phyloP scores from a whole-genome alignment of 768 basidiomycete species.

The Artomyces pyxidatus region DNA sequence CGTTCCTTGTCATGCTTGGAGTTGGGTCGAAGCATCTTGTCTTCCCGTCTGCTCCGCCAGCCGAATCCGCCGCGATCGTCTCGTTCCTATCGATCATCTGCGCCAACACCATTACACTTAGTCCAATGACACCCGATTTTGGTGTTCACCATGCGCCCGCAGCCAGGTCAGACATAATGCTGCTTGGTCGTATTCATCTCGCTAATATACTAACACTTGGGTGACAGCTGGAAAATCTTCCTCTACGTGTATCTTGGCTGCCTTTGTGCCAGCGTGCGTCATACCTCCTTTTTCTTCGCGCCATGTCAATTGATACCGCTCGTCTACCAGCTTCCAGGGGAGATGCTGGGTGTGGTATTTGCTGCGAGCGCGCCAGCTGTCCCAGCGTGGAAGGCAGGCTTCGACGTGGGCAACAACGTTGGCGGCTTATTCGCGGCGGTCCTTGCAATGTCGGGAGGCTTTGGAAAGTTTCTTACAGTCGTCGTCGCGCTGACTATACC shows the following conservation, averaged over 20 bases:
- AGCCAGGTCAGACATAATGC: constrained; percentile 23
- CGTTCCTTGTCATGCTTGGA: constrained; percentile 31
- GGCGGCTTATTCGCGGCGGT: constrained; percentile 38
- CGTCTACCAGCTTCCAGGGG: constrained; percentile 26
- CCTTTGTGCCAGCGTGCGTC: constrained; percentile 31
- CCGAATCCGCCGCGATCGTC: constrained; percentile 28
- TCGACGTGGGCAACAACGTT: constrained; percentile 26
- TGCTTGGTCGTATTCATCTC: neutral
- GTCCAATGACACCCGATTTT: constrained; percentile 38
- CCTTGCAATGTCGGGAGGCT: constrained; percentile 31
- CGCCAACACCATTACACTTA: constrained; percentile 37
- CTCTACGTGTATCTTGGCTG: constrained; percentile 40
- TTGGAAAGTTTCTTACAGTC: constrained; percentile 40
- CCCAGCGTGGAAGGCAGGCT: constrained; percentile 32
- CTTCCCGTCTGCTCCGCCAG: constrained; percentile 18
- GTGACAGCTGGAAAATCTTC: constrained; percentile 33
- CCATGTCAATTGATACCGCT: neutral
- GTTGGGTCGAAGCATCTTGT: constrained; percentile 29
- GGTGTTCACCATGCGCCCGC: constrained; percentile 36
- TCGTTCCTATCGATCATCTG: constrained; percentile 38
- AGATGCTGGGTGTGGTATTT: constrained; percentile 39
- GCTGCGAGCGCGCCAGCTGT: constrained; percentile 32
- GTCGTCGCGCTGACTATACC: constrained; percentile 46
- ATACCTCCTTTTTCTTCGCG: neutral
- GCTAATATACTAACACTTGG: neutral